These are phyloP conservation scores for Penicillium cinerascens DNA, from an alignment of 495 filamentous ascomycete genomes.

Conservation along the genomic window DNA sequence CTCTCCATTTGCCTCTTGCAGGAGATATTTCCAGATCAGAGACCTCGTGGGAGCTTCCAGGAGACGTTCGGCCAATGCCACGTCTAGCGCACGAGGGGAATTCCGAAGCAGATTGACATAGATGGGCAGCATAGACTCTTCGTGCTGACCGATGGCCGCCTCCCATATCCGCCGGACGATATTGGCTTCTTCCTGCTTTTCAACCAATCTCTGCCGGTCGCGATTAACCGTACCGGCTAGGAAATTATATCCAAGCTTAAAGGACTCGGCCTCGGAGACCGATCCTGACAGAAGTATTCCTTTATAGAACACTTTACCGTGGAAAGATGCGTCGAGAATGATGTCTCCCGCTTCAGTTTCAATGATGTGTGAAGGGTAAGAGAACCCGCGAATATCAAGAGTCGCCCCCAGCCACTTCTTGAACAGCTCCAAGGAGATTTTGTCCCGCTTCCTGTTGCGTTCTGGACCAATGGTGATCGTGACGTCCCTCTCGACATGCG, in stretches of 20 bases:
- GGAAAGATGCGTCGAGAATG: constrained; percentile 14
- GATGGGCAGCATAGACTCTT: constrained; percentile 4
- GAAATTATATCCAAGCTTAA: constrained; percentile 24
- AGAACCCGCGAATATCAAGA: constrained; percentile 12
- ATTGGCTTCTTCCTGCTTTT: constrained; percentile 11
- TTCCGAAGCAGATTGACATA: constrained; percentile 22
- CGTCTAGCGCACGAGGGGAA: constrained; percentile 10
- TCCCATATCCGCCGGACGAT: constrained; percentile 20
- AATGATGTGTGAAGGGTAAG: constrained; percentile 10
- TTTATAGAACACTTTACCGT: constrained; percentile 18
- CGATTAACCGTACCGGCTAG: constrained; percentile 16
- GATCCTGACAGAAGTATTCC: constrained; percentile 9
- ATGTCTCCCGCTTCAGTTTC: constrained; percentile 18
- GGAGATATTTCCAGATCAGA: constrained; percentile 10
- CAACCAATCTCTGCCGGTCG: constrained; percentile 14
- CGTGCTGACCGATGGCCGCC: constrained; percentile 8
- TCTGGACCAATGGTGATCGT: too few relatives aligned
- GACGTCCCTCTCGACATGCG: too few relatives aligned
- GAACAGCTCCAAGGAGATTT: constrained; percentile 2
- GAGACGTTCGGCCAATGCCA: constrained; percentile 9
- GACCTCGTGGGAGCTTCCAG: constrained; percentile 3
- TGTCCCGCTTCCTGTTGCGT: too few relatives aligned
- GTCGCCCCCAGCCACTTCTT: constrained; percentile 17
- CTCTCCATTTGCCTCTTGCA: background rate
- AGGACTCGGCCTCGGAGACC: background rate